These are phyloP conservation scores for Hypoxylon sp. DNA, from an alignment of 2,329 filamentous ascomycete species.

Conservation along the genomic window DNA sequence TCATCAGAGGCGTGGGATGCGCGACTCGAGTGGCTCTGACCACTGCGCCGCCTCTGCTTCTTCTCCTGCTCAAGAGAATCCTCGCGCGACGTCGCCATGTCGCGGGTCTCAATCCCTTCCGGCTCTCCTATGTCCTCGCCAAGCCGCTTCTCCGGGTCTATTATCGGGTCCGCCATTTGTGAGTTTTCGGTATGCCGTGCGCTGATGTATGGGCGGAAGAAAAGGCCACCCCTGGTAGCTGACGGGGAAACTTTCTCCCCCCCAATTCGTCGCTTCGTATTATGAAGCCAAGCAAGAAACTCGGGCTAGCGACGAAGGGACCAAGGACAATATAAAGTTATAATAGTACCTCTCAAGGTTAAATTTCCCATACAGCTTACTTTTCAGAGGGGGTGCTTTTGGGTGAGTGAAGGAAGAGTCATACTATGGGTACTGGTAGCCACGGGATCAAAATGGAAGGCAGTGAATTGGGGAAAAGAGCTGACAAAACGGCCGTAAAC, in stretches of 20 bases:
- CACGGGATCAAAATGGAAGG: not conserved
- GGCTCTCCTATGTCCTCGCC: slow-evolving; percentile 25
- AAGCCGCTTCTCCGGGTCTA: slow-evolving; percentile 35
- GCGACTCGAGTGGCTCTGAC: slow-evolving; percentile 37
- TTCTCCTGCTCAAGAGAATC: slow-evolving; percentile 30
- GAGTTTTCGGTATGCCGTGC: not conserved
- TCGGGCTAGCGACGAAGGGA: not conserved
- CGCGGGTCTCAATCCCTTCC: slow-evolving; percentile 23
- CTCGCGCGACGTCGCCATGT: slow-evolving; percentile 28
- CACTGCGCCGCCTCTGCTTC: slow-evolving; percentile 23
- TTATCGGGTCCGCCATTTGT: slow-evolving; percentile 36
- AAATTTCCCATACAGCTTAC: not conserved
- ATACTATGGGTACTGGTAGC: not conserved
- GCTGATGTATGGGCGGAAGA: slow-evolving; percentile 9
- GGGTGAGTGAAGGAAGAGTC: not conserved
- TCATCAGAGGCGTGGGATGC: slow-evolving; percentile 48
- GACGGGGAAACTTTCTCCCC: not conserved
- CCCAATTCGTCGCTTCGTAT: not conserved
- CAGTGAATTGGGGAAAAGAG: not conserved
- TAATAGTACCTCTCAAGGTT: not conserved
- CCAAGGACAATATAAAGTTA: not conserved
- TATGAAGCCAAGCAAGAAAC: not conserved
- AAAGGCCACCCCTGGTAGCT: slow-evolving; percentile 10
- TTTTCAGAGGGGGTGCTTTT: not conserved
- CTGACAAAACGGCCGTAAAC: slow-evolving; percentile 8